Percentiles rank a stretch among this genome's conserved stretches.
phyloP scores from a whole-genome alignment of 176 grass and related monocot genomes.

The Melocanna baccifera region DNA sequence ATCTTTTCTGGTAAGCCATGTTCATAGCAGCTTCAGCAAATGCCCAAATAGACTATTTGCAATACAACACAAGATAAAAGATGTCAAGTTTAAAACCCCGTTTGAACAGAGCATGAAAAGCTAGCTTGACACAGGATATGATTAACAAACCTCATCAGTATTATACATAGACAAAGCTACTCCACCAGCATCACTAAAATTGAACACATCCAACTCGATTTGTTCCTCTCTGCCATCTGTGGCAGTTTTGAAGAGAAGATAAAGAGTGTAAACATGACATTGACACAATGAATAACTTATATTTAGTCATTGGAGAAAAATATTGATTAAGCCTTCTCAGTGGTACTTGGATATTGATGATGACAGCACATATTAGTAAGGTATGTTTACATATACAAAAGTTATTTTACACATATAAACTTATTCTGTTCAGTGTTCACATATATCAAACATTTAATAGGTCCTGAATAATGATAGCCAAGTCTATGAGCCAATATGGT shows the following conservation, averaged over 20 bases:
- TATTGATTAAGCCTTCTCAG: neutral
- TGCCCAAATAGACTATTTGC: constrained; percentile 66
- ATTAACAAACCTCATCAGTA: constrained; percentile 64
- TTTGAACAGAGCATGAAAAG: neutral
- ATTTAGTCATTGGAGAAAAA: neutral
- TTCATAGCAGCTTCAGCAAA: constrained; percentile 89
- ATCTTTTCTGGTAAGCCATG: constrained; percentile 83
- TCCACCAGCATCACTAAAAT: constrained; percentile 70
- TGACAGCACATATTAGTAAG: neutral
- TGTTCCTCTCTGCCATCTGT: constrained; percentile 64
- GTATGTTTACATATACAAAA: neutral
- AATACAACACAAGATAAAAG: constrained; percentile 20
- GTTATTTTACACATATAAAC: neutral
- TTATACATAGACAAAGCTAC: constrained; percentile 81
- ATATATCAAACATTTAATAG: neutral
- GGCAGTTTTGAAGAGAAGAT: constrained; percentile 3
- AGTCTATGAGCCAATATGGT: neutral
- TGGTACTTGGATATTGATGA: neutral
- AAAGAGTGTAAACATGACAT: constrained; percentile 10
- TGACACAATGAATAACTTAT: neutral
- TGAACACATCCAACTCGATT: constrained; percentile 68
- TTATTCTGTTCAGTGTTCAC: neutral
- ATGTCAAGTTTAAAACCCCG: neutral
- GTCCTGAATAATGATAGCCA: neutral
- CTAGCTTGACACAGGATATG: constrained; percentile 11